Evolutionary conservation across 768 basidiomycete species (phyloP).

Genomic region (Boletellus ananas): DNA sequence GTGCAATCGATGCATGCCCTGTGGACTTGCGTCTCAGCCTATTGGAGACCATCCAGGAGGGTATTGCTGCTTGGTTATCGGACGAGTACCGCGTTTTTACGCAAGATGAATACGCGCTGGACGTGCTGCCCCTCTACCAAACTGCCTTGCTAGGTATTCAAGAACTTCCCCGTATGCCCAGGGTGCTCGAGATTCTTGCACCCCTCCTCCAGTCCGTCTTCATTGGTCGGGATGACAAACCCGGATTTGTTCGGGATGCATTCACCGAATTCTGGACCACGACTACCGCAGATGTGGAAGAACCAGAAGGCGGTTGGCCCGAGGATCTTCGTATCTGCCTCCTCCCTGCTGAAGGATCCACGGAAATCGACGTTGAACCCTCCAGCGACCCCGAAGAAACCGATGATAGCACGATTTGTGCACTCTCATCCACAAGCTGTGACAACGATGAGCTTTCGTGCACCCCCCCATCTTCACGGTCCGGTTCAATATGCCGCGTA

Average conservation of each 20-base stretch:
- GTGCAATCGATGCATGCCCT: constrained; percentile 55
- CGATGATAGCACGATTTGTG: constrained; percentile 11
- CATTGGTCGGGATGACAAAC: constrained; percentile 45
- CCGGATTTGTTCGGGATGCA: constrained; percentile 40
- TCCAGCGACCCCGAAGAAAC: constrained; percentile 25
- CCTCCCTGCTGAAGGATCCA: not conserved
- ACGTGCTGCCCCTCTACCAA: constrained; percentile 64
- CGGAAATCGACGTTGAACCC: constrained; percentile 15
- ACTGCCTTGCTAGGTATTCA: constrained; percentile 51
- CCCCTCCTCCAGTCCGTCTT: constrained; percentile 59
- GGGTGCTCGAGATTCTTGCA: constrained; percentile 45
- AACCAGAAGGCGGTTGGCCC: constrained; percentile 55
- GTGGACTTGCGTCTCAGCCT: constrained; percentile 41
- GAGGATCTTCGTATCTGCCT: constrained; percentile 39
- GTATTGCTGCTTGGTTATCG: constrained; percentile 57
- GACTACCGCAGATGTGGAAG: constrained; percentile 38
- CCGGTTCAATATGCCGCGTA: constrained; percentile 2
- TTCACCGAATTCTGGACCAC: constrained; percentile 63
- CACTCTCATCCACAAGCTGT: not conserved
- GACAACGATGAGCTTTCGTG: constrained; percentile 5
- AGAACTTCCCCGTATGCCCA: constrained; percentile 37
- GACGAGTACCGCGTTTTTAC: constrained; percentile 53
- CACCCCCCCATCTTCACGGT: constrained; percentile 13
- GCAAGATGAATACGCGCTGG: constrained; percentile 52
- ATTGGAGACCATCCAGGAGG: constrained; percentile 50